These are phyloP conservation scores for Ascosphaera acerosa DNA, from an alignment of 2,329 filamentous ascomycete genomes.

Conservation along the genomic window DNA sequence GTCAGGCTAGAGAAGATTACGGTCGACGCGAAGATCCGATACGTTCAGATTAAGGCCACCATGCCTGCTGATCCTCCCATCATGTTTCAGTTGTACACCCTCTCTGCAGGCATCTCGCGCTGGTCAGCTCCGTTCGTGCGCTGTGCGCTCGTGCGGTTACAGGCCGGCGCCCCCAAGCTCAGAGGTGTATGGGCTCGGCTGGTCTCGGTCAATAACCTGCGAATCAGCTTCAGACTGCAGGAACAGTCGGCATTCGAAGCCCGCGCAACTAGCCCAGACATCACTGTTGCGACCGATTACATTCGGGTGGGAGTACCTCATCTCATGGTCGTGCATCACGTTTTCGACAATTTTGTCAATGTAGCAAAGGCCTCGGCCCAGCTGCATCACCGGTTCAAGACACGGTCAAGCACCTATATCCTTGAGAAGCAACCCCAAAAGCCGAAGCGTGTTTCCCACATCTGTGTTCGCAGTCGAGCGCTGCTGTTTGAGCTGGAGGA, in stretches of 20 bases:
- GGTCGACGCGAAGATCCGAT: slow-evolving; percentile 53
- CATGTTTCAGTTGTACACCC: slow-evolving; percentile 65
- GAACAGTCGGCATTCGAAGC: slow-evolving; percentile 39
- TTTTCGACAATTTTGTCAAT: slow-evolving; percentile 87
- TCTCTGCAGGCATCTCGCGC: slow-evolving; percentile 63
- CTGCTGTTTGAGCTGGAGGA: slow-evolving; percentile 86
- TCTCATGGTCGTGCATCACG: slow-evolving; percentile 64
- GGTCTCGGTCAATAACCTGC: slow-evolving; percentile 54
- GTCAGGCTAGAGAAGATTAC: slow-evolving; percentile 40
- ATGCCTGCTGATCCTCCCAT: slow-evolving; percentile 76
- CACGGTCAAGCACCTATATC: slow-evolving; percentile 68
- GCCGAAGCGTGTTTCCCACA: slow-evolving; percentile 63
- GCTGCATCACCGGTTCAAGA: slow-evolving; percentile 77
- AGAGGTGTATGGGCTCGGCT: slow-evolving; percentile 66
- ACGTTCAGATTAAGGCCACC: slow-evolving; percentile 69
- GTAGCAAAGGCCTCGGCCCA: slow-evolving; percentile 68
- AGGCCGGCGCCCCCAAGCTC: slow-evolving; percentile 66
- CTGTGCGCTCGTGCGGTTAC: slow-evolving; percentile 56
- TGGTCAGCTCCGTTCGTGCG: slow-evolving; percentile 67
- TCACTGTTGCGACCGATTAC: slow-evolving; percentile 66
- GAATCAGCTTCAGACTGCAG: slow-evolving; percentile 56
- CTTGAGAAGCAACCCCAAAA: slow-evolving; percentile 63
- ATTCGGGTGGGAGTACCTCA: slow-evolving; percentile 75
- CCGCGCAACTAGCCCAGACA: slow-evolving; percentile 46
- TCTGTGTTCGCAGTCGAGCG: slow-evolving; percentile 58